Percentiles rank a stretch among this genome's conserved stretches.
Evolutionary conservation across 352 stramenopile genomes (phyloP).

Genomic region (Globisporangium cylindrosporum): DNA sequence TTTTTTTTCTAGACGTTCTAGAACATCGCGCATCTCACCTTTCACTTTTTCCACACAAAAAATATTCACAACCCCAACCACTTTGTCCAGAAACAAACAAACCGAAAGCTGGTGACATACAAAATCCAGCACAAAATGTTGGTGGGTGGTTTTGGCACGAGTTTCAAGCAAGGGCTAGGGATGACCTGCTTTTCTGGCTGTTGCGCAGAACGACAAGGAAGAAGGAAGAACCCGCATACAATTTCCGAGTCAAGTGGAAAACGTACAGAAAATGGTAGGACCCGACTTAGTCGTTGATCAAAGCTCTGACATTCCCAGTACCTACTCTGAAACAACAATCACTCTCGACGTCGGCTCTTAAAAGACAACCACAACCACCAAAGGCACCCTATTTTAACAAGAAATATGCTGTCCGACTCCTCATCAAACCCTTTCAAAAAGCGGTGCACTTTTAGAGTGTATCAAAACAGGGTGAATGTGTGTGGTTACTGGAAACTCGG

Average conservation of each 20-base stretch:
- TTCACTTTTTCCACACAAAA: too few species aligned
- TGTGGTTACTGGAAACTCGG: too few species aligned
- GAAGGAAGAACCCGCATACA: slow-evolving; percentile 23
- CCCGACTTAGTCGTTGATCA: slow-evolving; percentile 5
- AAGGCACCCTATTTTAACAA: too few species aligned
- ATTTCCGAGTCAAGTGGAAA: slow-evolving; percentile 8
- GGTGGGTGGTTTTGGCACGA: not conserved
- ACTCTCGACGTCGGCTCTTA: too few species aligned
- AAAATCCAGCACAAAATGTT: not conserved
- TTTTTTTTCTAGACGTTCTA: not conserved
- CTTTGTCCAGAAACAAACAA: not conserved
- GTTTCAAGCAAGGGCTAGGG: not conserved
- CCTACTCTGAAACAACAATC: too few species aligned
- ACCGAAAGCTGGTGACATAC: not conserved
- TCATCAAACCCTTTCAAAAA: too few species aligned
- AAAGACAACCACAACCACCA: too few species aligned
- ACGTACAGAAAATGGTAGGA: not conserved
- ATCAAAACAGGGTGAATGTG: too few species aligned
- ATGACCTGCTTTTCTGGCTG: not conserved
- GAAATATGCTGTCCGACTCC: too few species aligned
- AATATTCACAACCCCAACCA: too few species aligned
- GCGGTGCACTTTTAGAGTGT: too few species aligned
- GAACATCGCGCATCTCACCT: not conserved
- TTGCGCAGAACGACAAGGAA: not conserved
- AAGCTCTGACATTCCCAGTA: too few species aligned